Evolutionary conservation across 148 eudicot species (phyloP).

Genomic region (Chenopodium suecicum): DNA sequence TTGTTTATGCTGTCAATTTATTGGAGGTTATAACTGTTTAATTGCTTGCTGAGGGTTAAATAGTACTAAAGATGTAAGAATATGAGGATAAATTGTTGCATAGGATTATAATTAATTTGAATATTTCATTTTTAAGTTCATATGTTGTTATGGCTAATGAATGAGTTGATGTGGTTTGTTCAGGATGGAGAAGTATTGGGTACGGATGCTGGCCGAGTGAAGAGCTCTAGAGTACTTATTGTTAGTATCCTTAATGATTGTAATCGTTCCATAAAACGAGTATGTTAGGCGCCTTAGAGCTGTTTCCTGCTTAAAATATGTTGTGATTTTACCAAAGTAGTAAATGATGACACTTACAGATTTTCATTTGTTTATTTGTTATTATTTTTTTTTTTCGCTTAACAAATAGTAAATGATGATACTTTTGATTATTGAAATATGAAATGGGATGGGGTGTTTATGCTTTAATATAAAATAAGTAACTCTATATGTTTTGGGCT

Average conservation of each 20-base stretch:
- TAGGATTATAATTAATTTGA: background rate
- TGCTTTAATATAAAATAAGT: background rate
- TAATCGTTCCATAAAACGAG: conserved; percentile 10
- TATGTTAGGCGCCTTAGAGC: background rate
- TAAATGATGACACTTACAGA: background rate
- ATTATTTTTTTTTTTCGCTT: too few relatives aligned
- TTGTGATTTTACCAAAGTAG: too few relatives aligned
- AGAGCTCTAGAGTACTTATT: conserved; percentile 45
- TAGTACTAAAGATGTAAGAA: background rate
- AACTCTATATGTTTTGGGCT: background rate
- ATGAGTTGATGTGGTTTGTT: conserved; percentile 12
- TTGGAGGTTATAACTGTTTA: background rate
- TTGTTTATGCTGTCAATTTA: background rate
- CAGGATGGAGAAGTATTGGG: conserved; percentile 69
- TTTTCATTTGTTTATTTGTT: background rate
- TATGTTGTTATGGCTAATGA: conserved; percentile 13
- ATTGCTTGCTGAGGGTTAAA: background rate
- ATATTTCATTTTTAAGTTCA: background rate
- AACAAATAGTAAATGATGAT: background rate
- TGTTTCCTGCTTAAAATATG: background rate
- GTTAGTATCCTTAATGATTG: conserved; percentile 21
- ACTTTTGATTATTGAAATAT: background rate
- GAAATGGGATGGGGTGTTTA: background rate
- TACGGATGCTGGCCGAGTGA: conserved; percentile 40
- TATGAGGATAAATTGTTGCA: background rate